Evolutionary conservation across 2,329 filamentous ascomycete genomes (phyloP).

Genomic region (Aspergillus oerlinghausenensis): DNA sequence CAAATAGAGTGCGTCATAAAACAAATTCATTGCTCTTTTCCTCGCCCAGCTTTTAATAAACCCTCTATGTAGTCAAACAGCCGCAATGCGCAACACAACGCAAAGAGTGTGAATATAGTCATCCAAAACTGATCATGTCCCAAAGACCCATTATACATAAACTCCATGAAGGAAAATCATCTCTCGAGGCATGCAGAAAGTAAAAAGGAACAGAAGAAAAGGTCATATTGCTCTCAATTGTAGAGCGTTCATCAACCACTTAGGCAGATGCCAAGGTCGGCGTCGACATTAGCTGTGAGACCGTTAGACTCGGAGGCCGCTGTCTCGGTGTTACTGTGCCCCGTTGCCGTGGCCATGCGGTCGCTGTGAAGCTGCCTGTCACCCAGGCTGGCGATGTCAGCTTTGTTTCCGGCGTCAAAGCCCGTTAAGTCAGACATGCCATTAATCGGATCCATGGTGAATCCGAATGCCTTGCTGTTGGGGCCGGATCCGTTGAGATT

Average conservation of each 20-base stretch:
- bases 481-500: slow-evolving; percentile 1
- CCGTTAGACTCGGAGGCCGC: slow-evolving; percentile 8
- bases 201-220: not conserved
- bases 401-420: slow-evolving; percentile 13
- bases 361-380: not conserved
- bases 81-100: slow-evolving; percentile 1
- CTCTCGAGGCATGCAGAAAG: not conserved
- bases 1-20: not conserved
- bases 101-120: not conserved
- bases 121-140: not conserved
- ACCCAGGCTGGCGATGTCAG: slow-evolving; percentile 5
- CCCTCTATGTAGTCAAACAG: slow-evolving; percentile 1
- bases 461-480: slow-evolving; percentile 11
- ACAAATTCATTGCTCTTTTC: slow-evolving; percentile 6
- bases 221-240: not conserved
- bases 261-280: slow-evolving; percentile 18
- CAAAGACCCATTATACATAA: not conserved
- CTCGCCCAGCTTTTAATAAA: slow-evolving; percentile 6
- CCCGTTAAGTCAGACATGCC: slow-evolving; percentile 14
- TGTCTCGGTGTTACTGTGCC: slow-evolving; percentile 1
- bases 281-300: slow-evolving; percentile 13
- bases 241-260: not conserved
- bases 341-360: not conserved
- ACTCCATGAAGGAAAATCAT: not conserved
- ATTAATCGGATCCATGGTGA: slow-evolving; percentile 8